These are phyloP conservation scores for Suaeda aralocaspica DNA, from an alignment of 148 eudicot species.

Conservation along the genomic window DNA sequence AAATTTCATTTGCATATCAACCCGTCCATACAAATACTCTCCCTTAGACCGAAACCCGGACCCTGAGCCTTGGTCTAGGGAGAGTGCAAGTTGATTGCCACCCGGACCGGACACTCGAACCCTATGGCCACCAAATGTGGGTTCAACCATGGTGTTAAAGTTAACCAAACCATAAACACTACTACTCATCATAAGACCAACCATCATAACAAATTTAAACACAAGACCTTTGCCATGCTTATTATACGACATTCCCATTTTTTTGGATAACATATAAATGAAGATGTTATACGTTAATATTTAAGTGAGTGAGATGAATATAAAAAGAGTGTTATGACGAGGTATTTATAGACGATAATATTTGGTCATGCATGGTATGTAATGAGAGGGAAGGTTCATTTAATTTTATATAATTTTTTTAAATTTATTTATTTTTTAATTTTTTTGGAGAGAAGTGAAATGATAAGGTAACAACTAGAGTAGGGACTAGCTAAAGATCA, in stretches of 20 bases:
- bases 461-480: too few relatives aligned
- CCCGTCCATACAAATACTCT: slow-evolving; percentile 41
- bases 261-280: neutral
- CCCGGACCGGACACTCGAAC: slow-evolving; percentile 19
- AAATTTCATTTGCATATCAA: slow-evolving; percentile 47
- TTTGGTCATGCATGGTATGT: too few relatives aligned
- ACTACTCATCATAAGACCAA: slow-evolving; percentile 1
- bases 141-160: slow-evolving; percentile 35
- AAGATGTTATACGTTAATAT: too few relatives aligned
- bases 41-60: slow-evolving; percentile 43
- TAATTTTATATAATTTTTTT: too few relatives aligned
- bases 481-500: too few relatives aligned
- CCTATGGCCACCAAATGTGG: slow-evolving; percentile 39
- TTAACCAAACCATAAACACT: slow-evolving; percentile 23
- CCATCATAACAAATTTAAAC: neutral
- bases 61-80: slow-evolving; percentile 44
- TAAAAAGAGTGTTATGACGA: too few relatives aligned
- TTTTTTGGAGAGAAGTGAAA: too few relatives aligned
- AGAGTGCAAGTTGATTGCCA: slow-evolving; percentile 29
- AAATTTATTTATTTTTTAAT: too few relatives aligned
- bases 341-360: too few relatives aligned
- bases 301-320: too few relatives aligned
- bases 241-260: slow-evolving; percentile 17
- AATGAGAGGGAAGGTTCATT: too few relatives aligned
- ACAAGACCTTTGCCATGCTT: slow-evolving; percentile 13